These are phyloP conservation scores for Clausena lansium DNA, from an alignment of 345 rosid species.

Conservation along the genomic window DNA sequence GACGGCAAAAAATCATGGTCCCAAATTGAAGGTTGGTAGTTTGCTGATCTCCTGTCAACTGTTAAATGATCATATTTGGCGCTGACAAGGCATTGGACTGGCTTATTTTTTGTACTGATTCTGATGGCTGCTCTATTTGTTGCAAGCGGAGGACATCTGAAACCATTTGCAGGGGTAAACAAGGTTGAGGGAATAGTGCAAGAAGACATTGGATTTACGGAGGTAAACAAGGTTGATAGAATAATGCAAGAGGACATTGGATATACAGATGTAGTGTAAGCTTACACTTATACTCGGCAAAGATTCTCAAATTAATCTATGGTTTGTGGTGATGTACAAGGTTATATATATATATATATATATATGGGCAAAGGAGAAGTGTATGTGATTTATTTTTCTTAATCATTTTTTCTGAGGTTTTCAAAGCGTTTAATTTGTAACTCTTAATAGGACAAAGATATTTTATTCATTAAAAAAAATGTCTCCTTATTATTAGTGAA, in stretches of 20 bases:
- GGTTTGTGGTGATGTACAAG: not conserved
- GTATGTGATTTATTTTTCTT: not conserved
- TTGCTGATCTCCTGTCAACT: constrained; percentile 8
- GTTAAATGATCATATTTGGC: not conserved
- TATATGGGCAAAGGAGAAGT: not conserved
- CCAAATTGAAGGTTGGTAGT: constrained; percentile 11
- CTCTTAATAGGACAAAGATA: no score
- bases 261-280: no score
- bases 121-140: not conserved
- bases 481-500: no score
- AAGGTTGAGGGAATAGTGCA: not conserved
- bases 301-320: no score
- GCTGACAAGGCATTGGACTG: not conserved
- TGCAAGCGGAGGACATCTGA: not conserved
- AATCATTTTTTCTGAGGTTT: no score
- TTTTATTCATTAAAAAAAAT: no score
- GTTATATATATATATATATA: no score
- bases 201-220: not conserved
- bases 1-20: constrained; percentile 1
- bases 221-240: no score
- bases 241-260: no score
- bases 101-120: not conserved
- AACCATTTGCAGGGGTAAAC: not conserved
- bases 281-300: no score
- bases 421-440: no score